Evolutionary conservation across 192 early-diverging fungal species (phyloP).

Genomic region (Martensiomyces pterosporus): DNA sequence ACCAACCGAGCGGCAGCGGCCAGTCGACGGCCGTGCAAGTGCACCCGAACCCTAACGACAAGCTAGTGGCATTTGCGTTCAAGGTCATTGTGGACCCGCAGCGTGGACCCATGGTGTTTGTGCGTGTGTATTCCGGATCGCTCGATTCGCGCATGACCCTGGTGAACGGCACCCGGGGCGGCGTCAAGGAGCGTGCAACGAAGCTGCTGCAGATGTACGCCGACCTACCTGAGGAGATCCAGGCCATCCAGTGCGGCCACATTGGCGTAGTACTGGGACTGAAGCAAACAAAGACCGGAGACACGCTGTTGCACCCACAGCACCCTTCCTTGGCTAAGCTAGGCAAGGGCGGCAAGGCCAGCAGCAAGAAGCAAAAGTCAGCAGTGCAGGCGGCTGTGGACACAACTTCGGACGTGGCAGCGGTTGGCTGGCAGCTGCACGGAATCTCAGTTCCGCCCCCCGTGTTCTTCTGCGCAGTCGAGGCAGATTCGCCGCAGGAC

Average conservation of each 20-base stretch:
- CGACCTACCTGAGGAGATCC: conserved; percentile 81
- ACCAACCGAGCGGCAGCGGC: neutral
- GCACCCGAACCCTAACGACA: conserved; percentile 49
- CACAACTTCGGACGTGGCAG: neutral
- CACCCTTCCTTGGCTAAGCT: conserved; percentile 30
- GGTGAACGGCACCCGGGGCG: conserved; percentile 61
- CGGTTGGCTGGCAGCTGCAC: conserved; percentile 55
- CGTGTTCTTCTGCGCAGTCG: conserved; percentile 77
- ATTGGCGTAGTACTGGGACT: conserved; percentile 83
- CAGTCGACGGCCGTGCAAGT: conserved; percentile 9
- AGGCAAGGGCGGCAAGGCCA: neutral
- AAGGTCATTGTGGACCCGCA: conserved; percentile 83
- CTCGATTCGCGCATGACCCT: conserved; percentile 65
- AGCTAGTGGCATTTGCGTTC: conserved; percentile 87
- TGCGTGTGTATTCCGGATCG: conserved; percentile 80
- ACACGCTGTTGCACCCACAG: conserved; percentile 67
- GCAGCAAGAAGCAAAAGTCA: neutral
- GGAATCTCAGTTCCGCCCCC: conserved; percentile 80
- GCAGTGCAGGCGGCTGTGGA: conserved; percentile 12
- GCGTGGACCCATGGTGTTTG: conserved; percentile 88
- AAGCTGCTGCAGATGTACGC: conserved; percentile 91
- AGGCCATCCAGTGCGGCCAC: conserved; percentile 64
- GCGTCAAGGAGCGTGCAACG: conserved; percentile 70
- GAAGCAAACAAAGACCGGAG: conserved; percentile 81
- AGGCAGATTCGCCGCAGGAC: conserved; percentile 72